These are phyloP conservation scores for Thecaphora thlaspeos DNA, from an alignment of 1,284 basidiomycete species.

Conservation along the genomic window DNA sequence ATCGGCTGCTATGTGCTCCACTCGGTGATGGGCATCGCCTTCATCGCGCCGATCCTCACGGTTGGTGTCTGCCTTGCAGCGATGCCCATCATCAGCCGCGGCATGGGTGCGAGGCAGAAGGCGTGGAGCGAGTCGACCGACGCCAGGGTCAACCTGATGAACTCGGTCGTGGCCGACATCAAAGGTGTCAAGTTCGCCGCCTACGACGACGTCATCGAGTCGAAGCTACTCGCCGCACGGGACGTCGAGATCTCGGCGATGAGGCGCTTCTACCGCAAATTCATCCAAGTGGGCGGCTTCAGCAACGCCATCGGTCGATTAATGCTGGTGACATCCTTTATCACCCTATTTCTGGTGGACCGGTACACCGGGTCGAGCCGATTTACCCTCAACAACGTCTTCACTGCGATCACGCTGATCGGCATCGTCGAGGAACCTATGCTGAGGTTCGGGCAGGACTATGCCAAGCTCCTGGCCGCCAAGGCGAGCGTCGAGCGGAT, in stretches of 20 bases:
- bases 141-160: constrained; percentile 38
- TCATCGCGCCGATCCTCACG: constrained; percentile 37
- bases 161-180: constrained; percentile 38
- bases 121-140: constrained; percentile 42
- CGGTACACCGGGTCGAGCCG: constrained; percentile 17
- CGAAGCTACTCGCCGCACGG: constrained; percentile 29
- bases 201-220: constrained; percentile 37
- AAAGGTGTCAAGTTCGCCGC: constrained; percentile 50
- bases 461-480: constrained; percentile 34
- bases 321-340: constrained; percentile 28
- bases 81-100: constrained; percentile 29
- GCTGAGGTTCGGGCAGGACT: constrained; percentile 41
- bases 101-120: constrained; percentile 32
- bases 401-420: constrained; percentile 46
- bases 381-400: constrained; percentile 39
- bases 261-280: constrained; percentile 11
- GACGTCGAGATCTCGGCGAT: constrained; percentile 27
- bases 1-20: constrained; percentile 46
- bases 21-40: constrained; percentile 32
- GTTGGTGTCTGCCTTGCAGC: constrained; percentile 28
- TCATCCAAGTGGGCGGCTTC: constrained; percentile 21
- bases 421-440: constrained; percentile 36
- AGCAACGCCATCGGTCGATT: constrained; percentile 26
- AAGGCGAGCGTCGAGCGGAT: constrained; percentile 40
- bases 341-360: constrained; percentile 34